These are phyloP conservation scores for Hortaea sp. DNA, from an alignment of 2,329 filamentous ascomycete genomes.

Conservation along the genomic window DNA sequence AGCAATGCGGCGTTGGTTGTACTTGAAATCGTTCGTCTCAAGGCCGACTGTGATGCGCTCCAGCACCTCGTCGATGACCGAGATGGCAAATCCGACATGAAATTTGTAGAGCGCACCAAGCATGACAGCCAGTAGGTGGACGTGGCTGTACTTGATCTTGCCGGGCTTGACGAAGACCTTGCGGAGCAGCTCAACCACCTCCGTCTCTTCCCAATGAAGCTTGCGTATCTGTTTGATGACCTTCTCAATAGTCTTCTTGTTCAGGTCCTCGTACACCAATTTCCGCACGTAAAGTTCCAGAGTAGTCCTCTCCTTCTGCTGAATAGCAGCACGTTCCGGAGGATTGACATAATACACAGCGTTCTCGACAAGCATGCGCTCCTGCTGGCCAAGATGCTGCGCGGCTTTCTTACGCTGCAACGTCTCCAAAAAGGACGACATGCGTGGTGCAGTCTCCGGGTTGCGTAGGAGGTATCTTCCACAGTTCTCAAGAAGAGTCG, in stretches of 20 bases:
- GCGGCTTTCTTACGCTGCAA: slow-evolving; percentile 92
- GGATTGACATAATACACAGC: slow-evolving; percentile 97
- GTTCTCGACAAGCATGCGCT: slow-evolving; percentile 97
- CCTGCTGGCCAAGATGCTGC: slow-evolving; percentile 88
- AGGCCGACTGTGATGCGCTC: slow-evolving; percentile 81
- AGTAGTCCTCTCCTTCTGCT: slow-evolving; percentile 91
- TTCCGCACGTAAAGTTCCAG: slow-evolving; percentile 90
- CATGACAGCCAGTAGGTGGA: slow-evolving; percentile 84
- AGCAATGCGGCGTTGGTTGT: slow-evolving; percentile 86
- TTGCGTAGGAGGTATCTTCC: slow-evolving; percentile 89
- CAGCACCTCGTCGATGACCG: slow-evolving; percentile 83
- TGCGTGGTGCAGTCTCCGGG: slow-evolving; percentile 82
- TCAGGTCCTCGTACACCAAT: slow-evolving; percentile 86
- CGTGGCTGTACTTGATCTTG: slow-evolving; percentile 95
- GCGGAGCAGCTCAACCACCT: slow-evolving; percentile 69
- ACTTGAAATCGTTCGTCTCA: slow-evolving; percentile 94
- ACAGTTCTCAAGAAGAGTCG: slow-evolving; percentile 90
- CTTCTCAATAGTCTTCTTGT: slow-evolving; percentile 86
- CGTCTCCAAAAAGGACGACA: slow-evolving; percentile 89
- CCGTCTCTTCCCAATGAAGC: slow-evolving; percentile 92
- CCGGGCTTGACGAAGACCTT: slow-evolving; percentile 94
- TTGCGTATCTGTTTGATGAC: slow-evolving; percentile 89
- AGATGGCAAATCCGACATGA: slow-evolving; percentile 81
- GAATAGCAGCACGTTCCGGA: slow-evolving; percentile 82
- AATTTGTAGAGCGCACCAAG: slow-evolving; percentile 83